Conservation (phyloP, 2,329 filamentous ascomycete species). For the Proliferodiscus dingleyae region DNA sequence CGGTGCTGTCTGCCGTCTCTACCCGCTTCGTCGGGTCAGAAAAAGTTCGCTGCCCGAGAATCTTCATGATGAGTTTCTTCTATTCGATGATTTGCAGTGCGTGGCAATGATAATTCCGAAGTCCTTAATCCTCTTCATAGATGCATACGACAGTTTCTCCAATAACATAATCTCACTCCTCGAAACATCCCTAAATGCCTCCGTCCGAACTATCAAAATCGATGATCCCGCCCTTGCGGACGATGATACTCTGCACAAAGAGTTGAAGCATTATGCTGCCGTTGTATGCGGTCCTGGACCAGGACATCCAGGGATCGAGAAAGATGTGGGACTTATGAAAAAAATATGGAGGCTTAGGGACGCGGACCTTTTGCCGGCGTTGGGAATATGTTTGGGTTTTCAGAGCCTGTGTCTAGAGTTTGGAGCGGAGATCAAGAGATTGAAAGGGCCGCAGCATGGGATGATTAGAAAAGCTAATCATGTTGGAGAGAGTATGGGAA, state of each 20-base stretch:
- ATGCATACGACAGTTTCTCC: slow-evolving; percentile 95
- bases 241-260: slow-evolving; percentile 42
- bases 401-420: slow-evolving; percentile 60
- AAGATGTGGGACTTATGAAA: slow-evolving; percentile 80
- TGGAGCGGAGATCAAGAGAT: slow-evolving; percentile 48
- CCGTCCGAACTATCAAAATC: slow-evolving; percentile 69
- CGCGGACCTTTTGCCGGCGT: slow-evolving; percentile 61
- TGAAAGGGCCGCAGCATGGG: slow-evolving; percentile 56
- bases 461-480: slow-evolving; percentile 54
- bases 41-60: no score
- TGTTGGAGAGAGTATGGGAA: slow-evolving; percentile 26
- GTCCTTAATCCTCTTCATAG: slow-evolving; percentile 71
- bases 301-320: slow-evolving; percentile 65
- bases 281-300: slow-evolving; percentile 89
- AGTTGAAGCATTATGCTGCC: slow-evolving; percentile 65
- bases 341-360: slow-evolving; percentile 65
- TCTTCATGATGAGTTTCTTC: not conserved
- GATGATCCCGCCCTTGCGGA: slow-evolving; percentile 51
- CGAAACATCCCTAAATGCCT: slow-evolving; percentile 60
- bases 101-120: slow-evolving; percentile 27
- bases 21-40: no score
- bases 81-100: not conserved
- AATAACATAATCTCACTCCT: slow-evolving; percentile 89
- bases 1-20: no score
- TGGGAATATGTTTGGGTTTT: slow-evolving; percentile 73